phyloP scores from a whole-genome alignment of 1,139 yeast genomes.

The Entelexis sorbosivorans region DNA sequence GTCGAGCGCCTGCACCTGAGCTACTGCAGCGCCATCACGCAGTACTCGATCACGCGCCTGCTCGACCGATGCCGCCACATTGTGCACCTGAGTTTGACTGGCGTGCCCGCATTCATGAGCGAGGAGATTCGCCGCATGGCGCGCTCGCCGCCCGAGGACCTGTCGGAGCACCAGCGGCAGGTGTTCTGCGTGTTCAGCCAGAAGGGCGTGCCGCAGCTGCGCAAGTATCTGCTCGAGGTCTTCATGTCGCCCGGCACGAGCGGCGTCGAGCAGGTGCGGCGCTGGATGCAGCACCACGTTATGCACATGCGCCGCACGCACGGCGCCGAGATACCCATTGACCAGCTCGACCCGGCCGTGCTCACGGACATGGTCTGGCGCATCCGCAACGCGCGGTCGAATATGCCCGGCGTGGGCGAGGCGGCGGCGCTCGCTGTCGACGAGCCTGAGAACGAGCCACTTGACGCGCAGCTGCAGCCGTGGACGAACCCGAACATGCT shows the following conservation, averaged over 20 bases:
- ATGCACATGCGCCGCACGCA: neutral
- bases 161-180: conserved; percentile 74
- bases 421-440: neutral
- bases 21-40: conserved; percentile 70
- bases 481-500: neutral
- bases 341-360: neutral
- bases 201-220: conserved; percentile 63
- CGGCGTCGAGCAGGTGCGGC: neutral
- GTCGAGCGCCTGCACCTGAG: conserved; percentile 88
- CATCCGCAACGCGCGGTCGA: neutral
- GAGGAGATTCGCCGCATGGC: conserved; percentile 79
- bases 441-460: neutral
- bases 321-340: neutral
- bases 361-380: neutral
- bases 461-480: neutral
- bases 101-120: conserved; percentile 77
- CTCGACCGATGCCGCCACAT: conserved; percentile 73
- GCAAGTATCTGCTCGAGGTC: conserved; percentile 38
- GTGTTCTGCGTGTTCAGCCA: conserved; percentile 93
- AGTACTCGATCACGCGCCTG: conserved; percentile 38
- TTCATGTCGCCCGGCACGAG: neutral
- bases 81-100: conserved; percentile 86
- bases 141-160: conserved; percentile 91
- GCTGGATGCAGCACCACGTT: neutral
- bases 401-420: neutral